Base-by-base conservation (phyloP, 179 eudicot species). In the Drosera spatulata region DNA sequence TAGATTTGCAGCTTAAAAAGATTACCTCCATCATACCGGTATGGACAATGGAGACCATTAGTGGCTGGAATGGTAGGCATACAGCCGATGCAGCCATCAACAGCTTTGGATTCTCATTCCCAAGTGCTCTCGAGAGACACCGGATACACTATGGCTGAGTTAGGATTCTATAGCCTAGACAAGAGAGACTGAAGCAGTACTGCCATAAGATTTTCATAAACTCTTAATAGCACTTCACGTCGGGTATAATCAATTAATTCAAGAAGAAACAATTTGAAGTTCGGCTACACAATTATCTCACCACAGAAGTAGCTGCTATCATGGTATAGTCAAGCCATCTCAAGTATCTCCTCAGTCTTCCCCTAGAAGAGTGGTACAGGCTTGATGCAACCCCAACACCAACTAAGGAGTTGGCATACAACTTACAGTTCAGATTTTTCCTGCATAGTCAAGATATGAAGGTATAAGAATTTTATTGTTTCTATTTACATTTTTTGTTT, bases 21-120 rank as follows among this genome's bases (percentile, higher is more conserved):
- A 7, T 52, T 84, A 90, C 96, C 99, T 93, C 99, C 99, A 88
- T 93, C 80, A 93, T 79, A 41, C 99, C 96, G 33, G 99, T 86
- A 71, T 88, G 99, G 66, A 93, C 82, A 61, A 80, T 87, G 38
- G 99, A 88, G 63, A 93, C 99, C 96, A 93, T 93, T 45, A 93
- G 81, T 62, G 96, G 99, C 61, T 93, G 95, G 72, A 93, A 76
- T 10, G 99, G 99, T 45, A 93, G 71, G 58, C 79, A 70, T 57
- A 93, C 70, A 64, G 99, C 99, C 45, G 99, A 82, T 55, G 85
- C 99, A 43, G 95, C 95, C 99, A 84, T 93, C 66, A 93, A 70
- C 50, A 82, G 70, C 66, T 82, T 88, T 14, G 95, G 89, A 72
- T 86, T 86, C 71, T 91, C 98, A 58, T 71, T 74, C 63, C 86